phyloP scores from a whole-genome alignment of 805 yeast genomes.

The Candida quercuum region DNA sequence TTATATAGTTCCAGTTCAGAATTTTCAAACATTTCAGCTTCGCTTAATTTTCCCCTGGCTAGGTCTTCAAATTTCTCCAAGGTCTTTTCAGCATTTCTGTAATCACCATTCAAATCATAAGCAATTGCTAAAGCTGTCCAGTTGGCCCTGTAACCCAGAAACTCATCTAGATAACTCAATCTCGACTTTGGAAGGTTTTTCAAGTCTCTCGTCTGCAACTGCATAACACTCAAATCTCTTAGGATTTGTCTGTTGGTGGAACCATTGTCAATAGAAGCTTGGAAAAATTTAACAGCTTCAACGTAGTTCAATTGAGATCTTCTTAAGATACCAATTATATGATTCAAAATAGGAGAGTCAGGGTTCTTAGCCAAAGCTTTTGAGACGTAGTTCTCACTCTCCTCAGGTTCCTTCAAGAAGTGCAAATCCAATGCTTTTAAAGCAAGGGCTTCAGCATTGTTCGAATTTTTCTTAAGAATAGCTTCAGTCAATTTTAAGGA shows the following conservation, averaged over 20 bases:
- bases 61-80: conserved; percentile 71
- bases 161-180: conserved; percentile 60
- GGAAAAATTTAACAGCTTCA: conserved; percentile 76
- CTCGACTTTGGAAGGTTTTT: conserved; percentile 58
- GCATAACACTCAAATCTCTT: conserved; percentile 76
- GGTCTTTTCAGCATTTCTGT: conserved; percentile 63
- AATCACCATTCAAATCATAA: conserved; percentile 68
- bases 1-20: conserved; percentile 77
- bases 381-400: conserved; percentile 55
- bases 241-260: conserved; percentile 73
- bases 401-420: conserved; percentile 52
- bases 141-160: conserved; percentile 80
- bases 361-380: conserved; percentile 58
- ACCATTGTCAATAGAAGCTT: conserved; percentile 70
- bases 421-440: conserved; percentile 72
- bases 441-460: conserved; percentile 76
- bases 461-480: conserved; percentile 68
- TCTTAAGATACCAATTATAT: conserved; percentile 80
- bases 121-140: conserved; percentile 91
- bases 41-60: conserved; percentile 62
- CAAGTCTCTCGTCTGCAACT: conserved; percentile 75
- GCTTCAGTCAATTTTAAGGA: conserved; percentile 72
- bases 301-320: conserved; percentile 62
- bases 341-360: conserved; percentile 68
- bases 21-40: conserved; percentile 66